Conservation (phyloP, 2,329 filamentous ascomycete species). For the Xylariaceae sp. region DNA sequence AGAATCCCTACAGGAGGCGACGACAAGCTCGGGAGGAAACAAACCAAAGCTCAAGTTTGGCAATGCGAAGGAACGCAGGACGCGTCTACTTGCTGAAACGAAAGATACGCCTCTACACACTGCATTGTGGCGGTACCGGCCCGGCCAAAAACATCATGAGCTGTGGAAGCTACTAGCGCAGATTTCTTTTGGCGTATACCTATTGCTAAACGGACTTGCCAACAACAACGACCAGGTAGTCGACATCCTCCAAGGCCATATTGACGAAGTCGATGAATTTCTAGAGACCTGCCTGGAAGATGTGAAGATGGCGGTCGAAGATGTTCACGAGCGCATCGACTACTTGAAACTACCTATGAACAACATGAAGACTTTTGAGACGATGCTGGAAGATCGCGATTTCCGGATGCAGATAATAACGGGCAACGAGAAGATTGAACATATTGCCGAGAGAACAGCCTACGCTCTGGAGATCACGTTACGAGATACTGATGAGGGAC, state of each 20-base stretch:
- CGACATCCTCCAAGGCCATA: constrained; percentile 83
- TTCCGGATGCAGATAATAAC: constrained; percentile 81
- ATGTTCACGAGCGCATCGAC: constrained; percentile 76
- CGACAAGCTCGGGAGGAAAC: constrained; percentile 41
- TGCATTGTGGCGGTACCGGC: constrained; percentile 71
- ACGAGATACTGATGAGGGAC: constrained; percentile 74
- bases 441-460: constrained; percentile 79
- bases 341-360: constrained; percentile 80
- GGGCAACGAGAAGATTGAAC: constrained; percentile 88
- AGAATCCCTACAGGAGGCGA: constrained; percentile 74
- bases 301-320: constrained; percentile 71
- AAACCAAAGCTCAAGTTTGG: constrained; percentile 54
- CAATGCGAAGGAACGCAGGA: constrained; percentile 61
- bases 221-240: constrained; percentile 88
- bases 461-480: constrained; percentile 72
- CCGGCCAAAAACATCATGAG: constrained; percentile 78
- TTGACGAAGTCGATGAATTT: constrained; percentile 91
- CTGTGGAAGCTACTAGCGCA: constrained; percentile 88
- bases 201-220: constrained; percentile 79
- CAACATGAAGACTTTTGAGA: constrained; percentile 78
- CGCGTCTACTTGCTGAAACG: constrained; percentile 64
- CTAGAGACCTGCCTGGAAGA: constrained; percentile 84
- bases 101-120: constrained; percentile 70
- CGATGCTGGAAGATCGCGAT: constrained; percentile 78
- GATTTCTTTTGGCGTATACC: constrained; percentile 88